Evolutionary conservation across 192 early-diverging fungal genomes (phyloP).

Genomic region (Diversispora epigaea): DNA sequence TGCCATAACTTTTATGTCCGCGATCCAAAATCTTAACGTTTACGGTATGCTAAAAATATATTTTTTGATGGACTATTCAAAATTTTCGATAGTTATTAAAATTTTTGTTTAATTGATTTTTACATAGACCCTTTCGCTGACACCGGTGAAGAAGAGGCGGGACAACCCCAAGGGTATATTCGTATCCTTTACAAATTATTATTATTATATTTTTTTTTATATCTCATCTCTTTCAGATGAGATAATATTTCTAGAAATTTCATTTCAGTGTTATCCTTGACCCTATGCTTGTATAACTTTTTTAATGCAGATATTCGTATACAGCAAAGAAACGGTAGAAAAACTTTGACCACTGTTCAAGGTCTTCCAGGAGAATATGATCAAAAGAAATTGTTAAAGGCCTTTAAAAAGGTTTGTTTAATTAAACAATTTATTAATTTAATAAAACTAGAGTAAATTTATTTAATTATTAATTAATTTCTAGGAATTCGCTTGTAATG

Average conservation of each 20-base stretch:
- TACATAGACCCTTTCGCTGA: conserved; percentile 50
- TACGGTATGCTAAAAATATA: conserved; percentile 38
- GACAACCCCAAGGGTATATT: conserved; percentile 47
- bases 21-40: conserved; percentile 48
- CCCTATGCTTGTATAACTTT: not conserved
- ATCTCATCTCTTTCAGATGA: not conserved
- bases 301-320: conserved; percentile 85
- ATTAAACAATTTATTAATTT: not conserved
- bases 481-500: conserved; percentile 90
- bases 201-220: not conserved
- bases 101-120: not conserved
- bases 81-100: not conserved
- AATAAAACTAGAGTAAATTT: not conserved
- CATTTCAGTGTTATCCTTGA: conserved; percentile 4
- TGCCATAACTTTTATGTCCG: conserved; percentile 45
- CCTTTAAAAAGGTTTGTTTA: conserved; percentile 78
- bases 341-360: conserved; percentile 94
- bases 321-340: conserved; percentile 95
- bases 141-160: conserved; percentile 45
- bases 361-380: conserved; percentile 86
- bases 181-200: conserved; percentile 37
- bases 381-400: conserved; percentile 89
- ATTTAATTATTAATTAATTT: not conserved
- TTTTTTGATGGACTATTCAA: not conserved
- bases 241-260: too few relatives aligned